Conservation (phyloP, 345 rosid genomes). For the Rhodomyrtus tomentosa region DNA sequence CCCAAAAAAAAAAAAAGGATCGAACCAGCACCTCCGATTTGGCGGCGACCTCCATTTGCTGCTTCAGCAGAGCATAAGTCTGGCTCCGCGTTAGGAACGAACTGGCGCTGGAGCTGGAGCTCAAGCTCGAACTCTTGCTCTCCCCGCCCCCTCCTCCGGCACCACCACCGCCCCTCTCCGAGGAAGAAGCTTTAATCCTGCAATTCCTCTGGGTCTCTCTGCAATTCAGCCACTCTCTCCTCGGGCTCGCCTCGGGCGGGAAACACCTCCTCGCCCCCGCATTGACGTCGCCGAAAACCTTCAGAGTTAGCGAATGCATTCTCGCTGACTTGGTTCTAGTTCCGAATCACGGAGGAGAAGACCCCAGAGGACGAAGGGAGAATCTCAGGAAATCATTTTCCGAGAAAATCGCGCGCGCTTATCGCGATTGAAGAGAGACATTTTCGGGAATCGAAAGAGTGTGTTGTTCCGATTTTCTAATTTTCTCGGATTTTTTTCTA, state of each 20-base stretch:
- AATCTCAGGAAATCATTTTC: not conserved
- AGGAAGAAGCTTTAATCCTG: slow-evolving; percentile 16
- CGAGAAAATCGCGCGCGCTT: not conserved
- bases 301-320: slow-evolving; percentile 15
- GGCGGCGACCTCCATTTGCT: slow-evolving; percentile 62
- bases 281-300: slow-evolving; percentile 18
- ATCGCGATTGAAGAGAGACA: not conserved
- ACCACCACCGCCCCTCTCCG: slow-evolving; percentile 15
- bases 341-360: not conserved
- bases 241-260: slow-evolving; percentile 1
- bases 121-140: slow-evolving; percentile 18
- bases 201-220: slow-evolving; percentile 5
- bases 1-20: not conserved
- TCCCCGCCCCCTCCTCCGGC: slow-evolving; percentile 11
- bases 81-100: slow-evolving; percentile 35
- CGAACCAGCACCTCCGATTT: slow-evolving; percentile 9
- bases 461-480: not conserved
- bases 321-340: not conserved
- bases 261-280: slow-evolving; percentile 8
- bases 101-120: slow-evolving; percentile 9
- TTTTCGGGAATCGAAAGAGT: not conserved
- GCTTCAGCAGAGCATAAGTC: slow-evolving; percentile 54
- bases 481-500: not conserved
- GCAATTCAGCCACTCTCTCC: slow-evolving; percentile 2
- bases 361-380: not conserved